A percentile compares a stretch with the other conserved stretches of the same genome.
Conservation (phyloP, 495 filamentous ascomycete genomes). For the Staphylotrichum longicolle region DNA sequence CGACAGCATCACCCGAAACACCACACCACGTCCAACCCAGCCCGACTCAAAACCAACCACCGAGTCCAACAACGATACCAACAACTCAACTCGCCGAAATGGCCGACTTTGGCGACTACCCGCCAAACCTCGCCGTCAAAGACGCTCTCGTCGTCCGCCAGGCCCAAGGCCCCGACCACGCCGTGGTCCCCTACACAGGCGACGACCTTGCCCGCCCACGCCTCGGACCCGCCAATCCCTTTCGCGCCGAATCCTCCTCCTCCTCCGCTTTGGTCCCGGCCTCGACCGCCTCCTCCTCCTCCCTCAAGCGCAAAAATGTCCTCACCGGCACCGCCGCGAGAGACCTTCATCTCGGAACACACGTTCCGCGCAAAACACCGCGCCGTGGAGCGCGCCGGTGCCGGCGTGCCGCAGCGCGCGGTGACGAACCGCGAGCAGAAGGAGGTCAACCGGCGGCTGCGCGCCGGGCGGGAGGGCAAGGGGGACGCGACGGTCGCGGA, state of each 20-base stretch:
- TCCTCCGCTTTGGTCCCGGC: too few relatives aligned
- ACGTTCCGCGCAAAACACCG: constrained; percentile 81
- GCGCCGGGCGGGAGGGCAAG: constrained; percentile 73
- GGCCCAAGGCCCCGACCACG: constrained; percentile 50
- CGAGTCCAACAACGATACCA: neutral
- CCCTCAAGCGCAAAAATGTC: constrained; percentile 77
- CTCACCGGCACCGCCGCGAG: constrained; percentile 85
- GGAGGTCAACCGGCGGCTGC: constrained; percentile 61
- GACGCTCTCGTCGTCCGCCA: constrained; percentile 55
- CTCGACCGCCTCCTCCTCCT: neutral
- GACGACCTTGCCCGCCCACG: constrained; percentile 64
- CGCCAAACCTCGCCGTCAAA: constrained; percentile 56
- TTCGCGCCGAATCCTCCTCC: constrained; percentile 54
- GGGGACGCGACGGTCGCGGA: constrained; percentile 80
- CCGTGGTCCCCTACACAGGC: constrained; percentile 63
- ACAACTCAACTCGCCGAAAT: constrained; percentile 31
- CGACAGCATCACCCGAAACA: too few relatives aligned
- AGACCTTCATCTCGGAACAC: constrained; percentile 83
- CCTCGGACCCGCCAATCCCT: constrained; percentile 79
- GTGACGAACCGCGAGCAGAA: constrained; percentile 51
- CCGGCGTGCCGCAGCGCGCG: constrained; percentile 42
- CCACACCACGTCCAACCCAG: neutral
- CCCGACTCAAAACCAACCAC: neutral
- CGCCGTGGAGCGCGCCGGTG: constrained; percentile 59
- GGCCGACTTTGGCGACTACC: constrained; percentile 56